Evolutionary conservation across 176 grass and related monocot species (phyloP).

Genomic region (Eragrostis nindensis): DNA sequence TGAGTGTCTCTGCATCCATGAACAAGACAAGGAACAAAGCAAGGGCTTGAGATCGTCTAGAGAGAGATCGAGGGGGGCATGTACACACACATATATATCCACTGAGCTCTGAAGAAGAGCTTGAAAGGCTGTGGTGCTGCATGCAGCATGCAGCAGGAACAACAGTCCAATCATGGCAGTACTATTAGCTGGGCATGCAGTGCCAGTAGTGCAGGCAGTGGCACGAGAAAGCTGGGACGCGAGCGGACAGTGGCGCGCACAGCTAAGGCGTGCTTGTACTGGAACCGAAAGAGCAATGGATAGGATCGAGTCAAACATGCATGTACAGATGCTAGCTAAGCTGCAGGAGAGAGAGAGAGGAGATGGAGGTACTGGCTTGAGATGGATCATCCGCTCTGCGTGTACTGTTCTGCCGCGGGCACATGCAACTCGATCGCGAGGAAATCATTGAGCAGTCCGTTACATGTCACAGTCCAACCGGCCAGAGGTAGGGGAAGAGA

Average conservation of each 20-base stretch:
- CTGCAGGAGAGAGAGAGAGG: not conserved
- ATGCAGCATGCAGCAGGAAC: slow-evolving; percentile 37
- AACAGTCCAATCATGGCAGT: slow-evolving; percentile 49
- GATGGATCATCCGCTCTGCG: slow-evolving; percentile 53
- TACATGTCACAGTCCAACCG: slow-evolving; percentile 70
- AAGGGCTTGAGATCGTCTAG: not conserved
- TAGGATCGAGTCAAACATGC: slow-evolving; percentile 61
- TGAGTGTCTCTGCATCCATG: slow-evolving; percentile 97
- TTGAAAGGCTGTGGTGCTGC: slow-evolving; percentile 14
- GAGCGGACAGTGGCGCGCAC: slow-evolving; percentile 15
- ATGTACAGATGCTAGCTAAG: not conserved
- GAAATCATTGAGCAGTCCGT: slow-evolving; percentile 90
- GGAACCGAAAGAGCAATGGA: slow-evolving; percentile 34
- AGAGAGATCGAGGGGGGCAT: slow-evolving; percentile 9
- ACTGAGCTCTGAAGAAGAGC: slow-evolving; percentile 17
- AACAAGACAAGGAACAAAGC: slow-evolving; percentile 49
- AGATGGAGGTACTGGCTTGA: slow-evolving; percentile 36
- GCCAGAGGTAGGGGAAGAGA: slow-evolving; percentile 25
- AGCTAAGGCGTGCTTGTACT: slow-evolving; percentile 47
- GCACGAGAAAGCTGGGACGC: slow-evolving; percentile 58
- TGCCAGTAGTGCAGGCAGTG: not conserved
- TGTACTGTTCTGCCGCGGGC: slow-evolving; percentile 51
- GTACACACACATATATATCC: slow-evolving; percentile 9
- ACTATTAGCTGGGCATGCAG: not conserved
- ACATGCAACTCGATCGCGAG: slow-evolving; percentile 62